Conservation (phyloP, 1,284 basidiomycete genomes). For the Cutaneotrichosporon dermatis region DNA sequence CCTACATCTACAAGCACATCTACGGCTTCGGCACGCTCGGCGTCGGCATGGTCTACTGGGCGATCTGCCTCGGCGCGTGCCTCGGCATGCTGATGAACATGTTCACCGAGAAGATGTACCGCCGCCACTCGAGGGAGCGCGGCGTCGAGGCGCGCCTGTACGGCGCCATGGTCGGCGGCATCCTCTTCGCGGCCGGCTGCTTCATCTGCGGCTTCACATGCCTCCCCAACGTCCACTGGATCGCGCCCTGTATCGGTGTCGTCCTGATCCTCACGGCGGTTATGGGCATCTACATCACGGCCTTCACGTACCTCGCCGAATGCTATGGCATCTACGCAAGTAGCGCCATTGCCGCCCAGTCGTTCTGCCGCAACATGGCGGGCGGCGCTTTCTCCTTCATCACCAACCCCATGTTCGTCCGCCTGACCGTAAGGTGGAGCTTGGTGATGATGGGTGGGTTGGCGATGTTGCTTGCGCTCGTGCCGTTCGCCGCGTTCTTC, state of each 20-base stretch:
- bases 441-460: slow-evolving; percentile 16
- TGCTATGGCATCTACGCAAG: slow-evolving; percentile 29
- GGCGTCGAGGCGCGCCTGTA: slow-evolving; percentile 73
- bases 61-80: slow-evolving; percentile 58
- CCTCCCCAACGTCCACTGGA: slow-evolving; percentile 32
- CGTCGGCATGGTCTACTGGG: slow-evolving; percentile 60
- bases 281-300: slow-evolving; percentile 34
- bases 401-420: slow-evolving; percentile 16
- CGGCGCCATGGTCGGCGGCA: slow-evolving; percentile 59
- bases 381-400: slow-evolving; percentile 22
- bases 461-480: slow-evolving; percentile 24
- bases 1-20: slow-evolving; percentile 59
- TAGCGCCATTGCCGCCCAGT: slow-evolving; percentile 25
- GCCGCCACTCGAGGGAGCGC: slow-evolving; percentile 54
- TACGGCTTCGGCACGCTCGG: slow-evolving; percentile 64
- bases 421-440: slow-evolving; percentile 15
- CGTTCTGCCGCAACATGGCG: slow-evolving; percentile 28
- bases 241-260: slow-evolving; percentile 49
- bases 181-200: slow-evolving; percentile 62
- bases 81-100: slow-evolving; percentile 59
- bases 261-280: slow-evolving; percentile 7
- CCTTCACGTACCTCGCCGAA: slow-evolving; percentile 31
- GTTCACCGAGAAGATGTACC: slow-evolving; percentile 64
- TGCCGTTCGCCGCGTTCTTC: slow-evolving; percentile 41
- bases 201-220: slow-evolving; percentile 52